These are phyloP conservation scores for Neonectria coccinea DNA, from an alignment of 2,329 filamentous ascomycete genomes.

Conservation along the genomic window DNA sequence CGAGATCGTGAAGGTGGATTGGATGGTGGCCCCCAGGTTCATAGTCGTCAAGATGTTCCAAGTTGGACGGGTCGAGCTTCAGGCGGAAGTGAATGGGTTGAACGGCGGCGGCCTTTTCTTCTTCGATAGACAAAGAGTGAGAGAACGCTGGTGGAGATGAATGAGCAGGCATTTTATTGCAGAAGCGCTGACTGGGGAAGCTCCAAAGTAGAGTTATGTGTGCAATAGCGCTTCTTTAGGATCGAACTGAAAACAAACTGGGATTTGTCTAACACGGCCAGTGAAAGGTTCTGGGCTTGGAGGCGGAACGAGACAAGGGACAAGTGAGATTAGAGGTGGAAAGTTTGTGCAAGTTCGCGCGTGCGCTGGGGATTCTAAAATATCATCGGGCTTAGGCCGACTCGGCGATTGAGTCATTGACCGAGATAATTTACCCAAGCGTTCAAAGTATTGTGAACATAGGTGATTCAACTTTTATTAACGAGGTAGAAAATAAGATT, in stretches of 20 bases:
- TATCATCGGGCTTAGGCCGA: too few species aligned
- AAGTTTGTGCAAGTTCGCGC: too few species aligned
- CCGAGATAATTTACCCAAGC: too few species aligned
- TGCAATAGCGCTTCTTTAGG: not conserved
- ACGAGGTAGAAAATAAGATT: too few species aligned
- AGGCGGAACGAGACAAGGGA: too few species aligned
- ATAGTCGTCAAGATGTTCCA: constrained; percentile 47
- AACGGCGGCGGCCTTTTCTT: not conserved
- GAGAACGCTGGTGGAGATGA: not conserved
- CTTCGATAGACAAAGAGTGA: not conserved
- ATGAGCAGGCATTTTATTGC: not conserved
- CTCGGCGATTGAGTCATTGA: too few species aligned
- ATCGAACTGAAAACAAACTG: not conserved
- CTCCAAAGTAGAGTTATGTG: not conserved
- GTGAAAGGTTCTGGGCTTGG: too few species aligned
- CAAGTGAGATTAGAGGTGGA: too few species aligned
- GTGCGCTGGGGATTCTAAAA: too few species aligned
- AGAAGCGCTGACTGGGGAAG: not conserved
- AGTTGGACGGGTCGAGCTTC: not conserved
- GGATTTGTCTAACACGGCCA: too few species aligned
- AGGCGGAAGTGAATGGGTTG: not conserved
- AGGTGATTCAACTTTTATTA: too few species aligned
- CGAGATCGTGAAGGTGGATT: constrained; percentile 54
- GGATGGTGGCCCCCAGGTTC: constrained; percentile 57
- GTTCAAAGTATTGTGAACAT: too few species aligned